phyloP scores from a whole-genome alignment of 2,329 filamentous ascomycete species.

The Diatrype stigma region DNA sequence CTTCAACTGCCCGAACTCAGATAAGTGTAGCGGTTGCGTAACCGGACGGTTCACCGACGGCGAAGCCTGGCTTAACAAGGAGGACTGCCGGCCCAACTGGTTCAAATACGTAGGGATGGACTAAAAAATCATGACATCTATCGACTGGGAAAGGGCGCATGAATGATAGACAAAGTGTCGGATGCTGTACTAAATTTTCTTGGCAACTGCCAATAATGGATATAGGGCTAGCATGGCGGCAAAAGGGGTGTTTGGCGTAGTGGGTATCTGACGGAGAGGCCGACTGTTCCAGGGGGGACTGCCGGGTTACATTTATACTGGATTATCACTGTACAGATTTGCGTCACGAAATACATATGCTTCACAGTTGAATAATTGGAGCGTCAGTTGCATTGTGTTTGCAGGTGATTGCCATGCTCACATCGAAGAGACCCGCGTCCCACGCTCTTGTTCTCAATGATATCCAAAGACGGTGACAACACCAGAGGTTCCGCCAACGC shows the following conservation, averaged over 20 bases:
- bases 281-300: conserved; percentile 10
- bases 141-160: conserved; percentile 3
- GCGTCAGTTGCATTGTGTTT: not conserved
- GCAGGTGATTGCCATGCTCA: no score
- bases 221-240: conserved; percentile 17
- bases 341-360: not conserved
- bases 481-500: conserved; percentile 61
- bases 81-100: conserved; percentile 95
- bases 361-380: not conserved
- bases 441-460: conserved; percentile 17
- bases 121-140: conserved; percentile 35
- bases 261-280: conserved; percentile 13
- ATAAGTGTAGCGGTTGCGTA: conserved; percentile 86
- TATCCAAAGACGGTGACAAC: conserved; percentile 60
- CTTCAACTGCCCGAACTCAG: conserved; percentile 97
- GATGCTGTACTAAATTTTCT: conserved; percentile 21
- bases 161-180: conserved; percentile 14
- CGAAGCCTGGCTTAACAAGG: conserved; percentile 76
- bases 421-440: no score
- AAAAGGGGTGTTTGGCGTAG: conserved; percentile 19
- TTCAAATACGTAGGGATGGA: conserved; percentile 90
- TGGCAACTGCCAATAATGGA: conserved; percentile 17
- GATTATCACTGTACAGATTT: conserved; percentile 6
- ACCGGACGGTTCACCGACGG: conserved; percentile 86
- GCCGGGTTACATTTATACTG: conserved; percentile 7